Conservation (phyloP, 2,329 filamentous ascomycete genomes). For the Pseudogymnoascus sp. region DNA sequence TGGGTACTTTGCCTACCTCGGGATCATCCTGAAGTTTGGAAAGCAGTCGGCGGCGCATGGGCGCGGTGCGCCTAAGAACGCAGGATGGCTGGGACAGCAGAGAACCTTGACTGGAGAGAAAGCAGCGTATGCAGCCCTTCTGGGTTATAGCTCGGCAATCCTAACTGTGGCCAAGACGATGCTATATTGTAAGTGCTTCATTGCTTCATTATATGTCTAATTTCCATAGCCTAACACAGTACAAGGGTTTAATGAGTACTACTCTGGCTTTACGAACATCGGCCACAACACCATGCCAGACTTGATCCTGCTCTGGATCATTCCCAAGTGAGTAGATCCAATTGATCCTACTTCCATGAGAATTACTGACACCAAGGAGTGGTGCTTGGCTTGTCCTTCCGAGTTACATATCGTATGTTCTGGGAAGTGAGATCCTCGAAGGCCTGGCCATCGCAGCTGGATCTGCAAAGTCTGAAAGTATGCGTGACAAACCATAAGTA, state of each 20-base stretch:
- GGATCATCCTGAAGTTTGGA: conserved; percentile 39
- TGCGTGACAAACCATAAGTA: not conserved
- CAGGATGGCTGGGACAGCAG: conserved; percentile 39
- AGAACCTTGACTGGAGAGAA: conserved; percentile 42
- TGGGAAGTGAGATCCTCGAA: conserved; percentile 53
- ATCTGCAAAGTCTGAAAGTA: not conserved
- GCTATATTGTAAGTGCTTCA: conserved; percentile 50
- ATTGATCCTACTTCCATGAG: not conserved
- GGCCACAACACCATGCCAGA: conserved; percentile 50
- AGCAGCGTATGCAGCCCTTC: conserved; percentile 47
- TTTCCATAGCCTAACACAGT: conserved; percentile 6
- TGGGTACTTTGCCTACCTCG: conserved; percentile 53
- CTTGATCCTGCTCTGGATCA: conserved; percentile 51
- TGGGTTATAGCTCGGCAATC: conserved; percentile 50
- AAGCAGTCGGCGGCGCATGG: conserved; percentile 24
- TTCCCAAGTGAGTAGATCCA: conserved; percentile 52
- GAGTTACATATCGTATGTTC: conserved; percentile 51
- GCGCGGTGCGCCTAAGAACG: conserved; percentile 26
- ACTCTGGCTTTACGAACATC: conserved; percentile 51
- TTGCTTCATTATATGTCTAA: not conserved
- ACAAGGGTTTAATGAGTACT: conserved; percentile 52
- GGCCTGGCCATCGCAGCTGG: conserved; percentile 42
- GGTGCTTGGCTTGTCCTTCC: conserved; percentile 58
- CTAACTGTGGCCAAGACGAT: conserved; percentile 63
- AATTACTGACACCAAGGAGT: conserved; percentile 33